These are phyloP conservation scores for Ceratocystis diversiconidia DNA, from an alignment of 2,329 filamentous ascomycete genomes.

Conservation along the genomic window DNA sequence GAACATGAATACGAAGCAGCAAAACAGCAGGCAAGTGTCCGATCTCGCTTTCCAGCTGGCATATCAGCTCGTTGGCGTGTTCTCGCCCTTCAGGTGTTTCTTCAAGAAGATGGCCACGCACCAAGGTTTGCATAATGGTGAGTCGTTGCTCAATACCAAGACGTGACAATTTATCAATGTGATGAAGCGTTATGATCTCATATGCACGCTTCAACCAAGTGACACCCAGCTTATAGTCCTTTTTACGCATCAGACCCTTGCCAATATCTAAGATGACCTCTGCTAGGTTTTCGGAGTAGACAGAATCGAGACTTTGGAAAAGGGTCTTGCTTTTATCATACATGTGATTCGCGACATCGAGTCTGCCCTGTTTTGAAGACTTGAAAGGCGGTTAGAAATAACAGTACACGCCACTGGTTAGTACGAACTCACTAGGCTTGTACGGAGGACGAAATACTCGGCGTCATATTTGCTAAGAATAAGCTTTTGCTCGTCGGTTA, in stretches of 20 bases:
- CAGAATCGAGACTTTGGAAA: constrained; percentile 30
- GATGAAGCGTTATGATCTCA: constrained; percentile 41
- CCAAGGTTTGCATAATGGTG: constrained; percentile 49
- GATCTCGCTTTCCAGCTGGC: constrained; percentile 46
- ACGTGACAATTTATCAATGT: constrained; percentile 40
- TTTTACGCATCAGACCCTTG: constrained; percentile 37
- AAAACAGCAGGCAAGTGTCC: constrained; percentile 51
- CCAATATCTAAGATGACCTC: constrained; percentile 63
- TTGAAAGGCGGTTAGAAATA: constrained; percentile 26
- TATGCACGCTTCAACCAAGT: constrained; percentile 59
- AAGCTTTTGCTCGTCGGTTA: constrained; percentile 3
- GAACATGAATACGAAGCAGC: constrained; percentile 53
- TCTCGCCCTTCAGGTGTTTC: constrained; percentile 31
- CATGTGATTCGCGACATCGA: constrained; percentile 68
- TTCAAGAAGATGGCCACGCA: constrained; percentile 39
- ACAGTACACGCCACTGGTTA: background rate
- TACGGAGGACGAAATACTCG: constrained; percentile 53
- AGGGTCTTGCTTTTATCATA: constrained; percentile 44
- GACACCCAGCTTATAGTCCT: constrained; percentile 30
- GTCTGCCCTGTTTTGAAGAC: constrained; percentile 59
- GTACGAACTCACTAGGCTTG: constrained; percentile 41
- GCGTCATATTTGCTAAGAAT: constrained; percentile 24
- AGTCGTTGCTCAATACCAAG: constrained; percentile 51
- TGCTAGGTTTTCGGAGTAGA: constrained; percentile 45
- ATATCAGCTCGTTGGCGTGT: constrained; percentile 44